Percentiles rank a stretch among this genome's conserved stretches.
Conservation (phyloP, 495 filamentous ascomycete species). For the Talaromyces nanjingensis region DNA sequence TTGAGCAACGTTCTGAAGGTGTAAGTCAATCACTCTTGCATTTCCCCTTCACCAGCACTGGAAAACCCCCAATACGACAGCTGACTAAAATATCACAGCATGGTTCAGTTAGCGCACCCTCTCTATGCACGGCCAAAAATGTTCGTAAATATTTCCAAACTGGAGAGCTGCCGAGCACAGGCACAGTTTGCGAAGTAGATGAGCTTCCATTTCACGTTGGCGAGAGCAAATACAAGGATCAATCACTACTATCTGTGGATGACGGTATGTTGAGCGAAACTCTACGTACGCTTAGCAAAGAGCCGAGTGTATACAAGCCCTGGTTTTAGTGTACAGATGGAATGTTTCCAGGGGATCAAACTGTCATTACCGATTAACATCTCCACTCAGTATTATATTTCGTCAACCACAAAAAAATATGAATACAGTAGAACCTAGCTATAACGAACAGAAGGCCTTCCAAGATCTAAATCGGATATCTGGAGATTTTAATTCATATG, state of each 20-base stretch:
- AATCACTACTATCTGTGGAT: neutral
- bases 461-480: neutral
- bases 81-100: neutral
- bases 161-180: slow-evolving; percentile 27
- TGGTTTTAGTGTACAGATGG: neutral
- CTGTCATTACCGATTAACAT: neutral
- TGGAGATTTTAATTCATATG: too few species aligned
- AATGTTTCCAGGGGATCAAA: neutral
- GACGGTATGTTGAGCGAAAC: neutral
- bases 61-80: neutral
- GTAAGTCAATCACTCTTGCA: slow-evolving; percentile 16
- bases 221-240: neutral
- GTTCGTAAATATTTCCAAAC: slow-evolving; percentile 28
- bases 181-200: slow-evolving; percentile 23
- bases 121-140: slow-evolving; percentile 26
- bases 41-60: neutral
- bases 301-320: neutral
- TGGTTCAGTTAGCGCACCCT: slow-evolving; percentile 15
- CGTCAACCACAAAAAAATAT: neutral
- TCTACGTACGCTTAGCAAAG: neutral
- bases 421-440: too few species aligned
- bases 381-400: neutral
- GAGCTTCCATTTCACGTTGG: neutral
- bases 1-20: slow-evolving; percentile 33
- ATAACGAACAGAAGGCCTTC: too few species aligned